These are phyloP conservation scores for Globisporangium rhizosaccharum DNA, from an alignment of 352 stramenopile species.

Conservation along the genomic window DNA sequence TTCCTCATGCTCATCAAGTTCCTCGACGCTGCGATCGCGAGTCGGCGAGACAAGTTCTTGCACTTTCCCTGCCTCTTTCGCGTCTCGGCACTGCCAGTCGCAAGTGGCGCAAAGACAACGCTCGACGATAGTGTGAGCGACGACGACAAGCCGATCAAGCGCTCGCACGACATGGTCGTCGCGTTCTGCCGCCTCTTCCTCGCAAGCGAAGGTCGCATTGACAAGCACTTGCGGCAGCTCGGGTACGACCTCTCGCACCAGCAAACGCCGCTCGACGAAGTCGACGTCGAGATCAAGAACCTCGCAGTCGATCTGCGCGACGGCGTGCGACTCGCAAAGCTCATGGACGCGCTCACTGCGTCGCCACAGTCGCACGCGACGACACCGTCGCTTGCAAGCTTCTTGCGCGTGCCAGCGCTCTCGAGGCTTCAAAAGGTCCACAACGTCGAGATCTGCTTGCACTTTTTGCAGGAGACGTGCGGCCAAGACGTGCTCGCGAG, in stretches of 20 bases:
- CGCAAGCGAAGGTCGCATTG: conserved; percentile 91
- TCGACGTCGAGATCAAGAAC: conserved; percentile 91
- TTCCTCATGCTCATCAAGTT: conserved; percentile 93
- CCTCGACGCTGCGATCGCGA: conserved; percentile 82
- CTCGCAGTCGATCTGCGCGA: conserved; percentile 95
- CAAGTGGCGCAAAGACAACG: conserved; percentile 6
- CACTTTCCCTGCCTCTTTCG: conserved; percentile 89
- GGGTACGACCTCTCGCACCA: conserved; percentile 88
- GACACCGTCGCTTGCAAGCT: conserved; percentile 48
- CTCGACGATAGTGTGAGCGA: conserved; percentile 13
- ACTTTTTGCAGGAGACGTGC: conserved; percentile 75
- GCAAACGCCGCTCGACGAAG: conserved; percentile 93
- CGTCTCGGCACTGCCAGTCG: conserved; percentile 18
- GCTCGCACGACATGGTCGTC: conserved; percentile 88
- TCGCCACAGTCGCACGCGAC: conserved; percentile 11
- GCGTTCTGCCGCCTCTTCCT: conserved; percentile 93
- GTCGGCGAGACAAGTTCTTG: conserved; percentile 71
- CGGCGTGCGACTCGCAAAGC: conserved; percentile 89
- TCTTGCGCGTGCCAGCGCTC: conserved; percentile 90
- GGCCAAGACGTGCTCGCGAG: conserved; percentile 46
- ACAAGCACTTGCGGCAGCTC: conserved; percentile 89
- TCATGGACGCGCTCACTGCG: conserved; percentile 88
- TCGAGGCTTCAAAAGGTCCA: conserved; percentile 95
- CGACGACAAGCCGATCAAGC: conserved; percentile 66
- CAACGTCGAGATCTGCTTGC: conserved; percentile 92